Evolutionary conservation across 495 filamentous ascomycete species (phyloP).

Genomic region (Friedmanniomyces endolithicus): DNA sequence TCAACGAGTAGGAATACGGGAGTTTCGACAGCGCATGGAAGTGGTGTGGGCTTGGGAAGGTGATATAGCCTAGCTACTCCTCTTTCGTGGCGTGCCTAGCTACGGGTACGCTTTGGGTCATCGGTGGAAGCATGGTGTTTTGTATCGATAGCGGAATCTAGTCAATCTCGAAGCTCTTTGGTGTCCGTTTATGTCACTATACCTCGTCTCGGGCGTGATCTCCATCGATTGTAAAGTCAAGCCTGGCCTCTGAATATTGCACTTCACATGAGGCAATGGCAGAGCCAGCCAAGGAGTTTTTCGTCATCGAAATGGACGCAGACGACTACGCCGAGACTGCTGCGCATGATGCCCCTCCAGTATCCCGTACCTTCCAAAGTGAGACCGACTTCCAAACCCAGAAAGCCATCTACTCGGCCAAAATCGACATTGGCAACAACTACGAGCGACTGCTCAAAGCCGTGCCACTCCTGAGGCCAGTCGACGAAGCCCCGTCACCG

Average conservation of each 20-base stretch:
- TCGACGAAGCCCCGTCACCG: neutral
- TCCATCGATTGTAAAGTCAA: too few species aligned
- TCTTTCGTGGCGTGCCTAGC: slow-evolving; percentile 14
- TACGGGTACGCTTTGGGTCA: slow-evolving; percentile 8
- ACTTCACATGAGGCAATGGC: neutral
- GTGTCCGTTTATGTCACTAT: too few species aligned
- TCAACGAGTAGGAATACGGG: neutral
- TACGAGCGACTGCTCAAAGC: slow-evolving; percentile 7
- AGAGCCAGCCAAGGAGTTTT: neutral
- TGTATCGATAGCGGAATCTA: slow-evolving; percentile 12
- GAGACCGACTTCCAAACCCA: slow-evolving; percentile 7
- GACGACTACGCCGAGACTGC: slow-evolving; percentile 17
- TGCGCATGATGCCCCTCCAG: neutral
- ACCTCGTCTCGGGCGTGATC: too few species aligned
- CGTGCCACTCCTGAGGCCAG: neutral
- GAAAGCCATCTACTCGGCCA: slow-evolving; percentile 8
- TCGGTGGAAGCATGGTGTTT: neutral
- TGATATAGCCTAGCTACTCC: neutral
- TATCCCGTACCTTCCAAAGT: slow-evolving; percentile 15
- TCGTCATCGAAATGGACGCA: slow-evolving; percentile 14
- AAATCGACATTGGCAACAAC: slow-evolving; percentile 5
- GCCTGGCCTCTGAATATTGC: too few species aligned
- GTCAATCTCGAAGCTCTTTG: neutral
- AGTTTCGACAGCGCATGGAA: neutral
- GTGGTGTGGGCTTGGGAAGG: neutral